Conservation (phyloP, 352 stramenopile genomes). For the Albugo candida region DNA sequence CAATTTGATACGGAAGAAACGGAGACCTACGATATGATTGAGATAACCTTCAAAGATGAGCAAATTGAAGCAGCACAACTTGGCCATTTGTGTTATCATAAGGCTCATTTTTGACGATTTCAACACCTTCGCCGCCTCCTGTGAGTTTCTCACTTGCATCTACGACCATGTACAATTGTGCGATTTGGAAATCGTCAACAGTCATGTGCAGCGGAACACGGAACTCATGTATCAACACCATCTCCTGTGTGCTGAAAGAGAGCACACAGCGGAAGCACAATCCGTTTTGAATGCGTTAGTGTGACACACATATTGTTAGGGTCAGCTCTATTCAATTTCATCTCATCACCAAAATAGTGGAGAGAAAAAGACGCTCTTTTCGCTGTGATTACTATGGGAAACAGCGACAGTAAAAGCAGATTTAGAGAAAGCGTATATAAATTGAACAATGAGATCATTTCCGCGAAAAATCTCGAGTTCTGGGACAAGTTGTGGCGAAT, state of each 20-base stretch:
- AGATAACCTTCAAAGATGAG: not conserved
- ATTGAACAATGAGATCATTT: slow-evolving; percentile 77
- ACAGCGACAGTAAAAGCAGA: slow-evolving; percentile 82
- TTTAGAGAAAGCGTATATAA: slow-evolving; percentile 84
- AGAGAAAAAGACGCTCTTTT: no score
- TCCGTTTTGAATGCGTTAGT: no score
- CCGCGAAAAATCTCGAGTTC: slow-evolving; percentile 74
- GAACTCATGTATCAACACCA: slow-evolving; percentile 78
- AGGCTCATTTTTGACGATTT: slow-evolving; percentile 75
- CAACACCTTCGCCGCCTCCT: slow-evolving; percentile 62
- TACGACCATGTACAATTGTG: slow-evolving; percentile 76
- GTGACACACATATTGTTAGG: no score
- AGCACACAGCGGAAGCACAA: not conserved
- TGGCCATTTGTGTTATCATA: slow-evolving; percentile 72
- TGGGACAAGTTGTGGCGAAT: slow-evolving; percentile 82
- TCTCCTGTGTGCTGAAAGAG: slow-evolving; percentile 4
- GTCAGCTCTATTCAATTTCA: no score
- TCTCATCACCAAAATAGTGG: no score
- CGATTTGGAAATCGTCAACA: slow-evolving; percentile 71
- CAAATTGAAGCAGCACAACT: slow-evolving; percentile 1
- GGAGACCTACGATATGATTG: slow-evolving; percentile 18
- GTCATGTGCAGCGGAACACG: slow-evolving; percentile 74
- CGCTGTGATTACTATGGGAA: slow-evolving; percentile 29
- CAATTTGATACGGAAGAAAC: slow-evolving; percentile 57
- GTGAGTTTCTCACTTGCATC: slow-evolving; percentile 73